phyloP scores from a whole-genome alignment of 2,329 filamentous ascomycete genomes.

The Aspergillus brunneoviolaceus region DNA sequence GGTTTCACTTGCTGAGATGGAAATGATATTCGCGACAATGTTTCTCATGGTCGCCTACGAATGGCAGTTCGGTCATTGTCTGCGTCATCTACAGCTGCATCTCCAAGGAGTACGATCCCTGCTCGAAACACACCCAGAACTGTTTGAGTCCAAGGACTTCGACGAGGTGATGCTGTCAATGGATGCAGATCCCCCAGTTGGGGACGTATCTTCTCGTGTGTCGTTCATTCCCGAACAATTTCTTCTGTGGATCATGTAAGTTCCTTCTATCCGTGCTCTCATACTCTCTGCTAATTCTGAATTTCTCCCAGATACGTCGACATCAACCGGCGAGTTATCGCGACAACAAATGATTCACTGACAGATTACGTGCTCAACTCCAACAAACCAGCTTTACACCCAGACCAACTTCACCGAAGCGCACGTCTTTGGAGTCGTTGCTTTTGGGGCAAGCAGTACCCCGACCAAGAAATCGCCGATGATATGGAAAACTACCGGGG shows the following conservation, averaged over 20 bases:
- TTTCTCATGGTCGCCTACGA: slow-evolving; percentile 39
- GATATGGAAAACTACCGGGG: slow-evolving; percentile 41
- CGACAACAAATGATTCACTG: slow-evolving; percentile 29
- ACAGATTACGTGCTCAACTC: slow-evolving; percentile 35
- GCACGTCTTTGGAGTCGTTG: slow-evolving; percentile 38
- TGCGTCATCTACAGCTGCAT: slow-evolving; percentile 37
- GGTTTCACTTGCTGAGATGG: slow-evolving; percentile 30
- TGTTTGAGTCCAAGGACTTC: slow-evolving; percentile 32
- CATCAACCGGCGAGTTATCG: slow-evolving; percentile 29
- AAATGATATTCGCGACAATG: slow-evolving; percentile 38
- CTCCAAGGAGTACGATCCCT: slow-evolving; percentile 38
- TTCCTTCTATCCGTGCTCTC: neutral
- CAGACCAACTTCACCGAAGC: slow-evolving; percentile 35
- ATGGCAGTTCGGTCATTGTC: slow-evolving; percentile 38
- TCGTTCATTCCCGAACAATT: slow-evolving; percentile 40
- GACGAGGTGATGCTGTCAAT: slow-evolving; percentile 28
- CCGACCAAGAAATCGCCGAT: slow-evolving; percentile 38
- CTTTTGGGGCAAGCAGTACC: slow-evolving; percentile 39
- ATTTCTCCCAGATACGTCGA: slow-evolving; percentile 29
- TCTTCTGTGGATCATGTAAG: slow-evolving; percentile 38
- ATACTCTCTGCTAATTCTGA: neutral
- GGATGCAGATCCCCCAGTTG: slow-evolving; percentile 15
- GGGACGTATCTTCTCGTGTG: slow-evolving; percentile 18
- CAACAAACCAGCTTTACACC: slow-evolving; percentile 32
- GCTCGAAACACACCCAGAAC: slow-evolving; percentile 33